Evolutionary conservation across 805 yeast species (phyloP), one percentile per base, ranked within the genome.

Genomic region (Blastobotrys americana): DNA sequence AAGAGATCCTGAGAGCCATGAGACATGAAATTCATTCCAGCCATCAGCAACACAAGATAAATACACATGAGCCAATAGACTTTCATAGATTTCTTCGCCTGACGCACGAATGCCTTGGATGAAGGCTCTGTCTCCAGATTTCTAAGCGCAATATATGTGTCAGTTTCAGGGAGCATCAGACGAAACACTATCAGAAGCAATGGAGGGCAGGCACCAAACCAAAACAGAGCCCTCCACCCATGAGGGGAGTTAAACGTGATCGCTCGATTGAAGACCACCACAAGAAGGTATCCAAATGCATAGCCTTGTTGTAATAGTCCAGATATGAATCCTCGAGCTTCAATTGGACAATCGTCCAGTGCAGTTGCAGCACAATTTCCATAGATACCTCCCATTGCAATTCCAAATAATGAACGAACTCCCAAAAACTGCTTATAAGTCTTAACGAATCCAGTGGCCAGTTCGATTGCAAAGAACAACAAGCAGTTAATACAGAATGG

Each of bases 301-400:
- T 82, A 86, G 49, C 95, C 95, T 60, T 84, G 83, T 63, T 85
- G 95, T 58, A 86, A 76, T 35, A 84, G 61, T 40, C 88, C 88
- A 15, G 81, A 74, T 21, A 82, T 58, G 37, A 79, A 63, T 34
- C 84, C 82, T 54, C 83, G 71, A 10, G 85, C 77, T 22, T 63
- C 66, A 2, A 59, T 59, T 1, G 86, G 86, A 41, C 78, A 71
- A 55, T 80, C 83, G 52, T 80, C 84, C 25, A 82, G 68, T 5
- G 87, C 79, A 4, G 80, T 76, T 6, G 83, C 82, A 20, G 81
- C 73, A 28, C 80, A 74, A 46, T 77, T 73, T 31, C 84, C 85
- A 56, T 72, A 82, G 43, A 79, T 65, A 42, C 86, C 87, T 35
- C 87, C 88, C 84, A 81, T 78, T 39, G 78, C 75, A 41, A 80